Conservation (phyloP, 2,329 filamentous ascomycete genomes). For the Ophiostoma triangulosporum region DNA sequence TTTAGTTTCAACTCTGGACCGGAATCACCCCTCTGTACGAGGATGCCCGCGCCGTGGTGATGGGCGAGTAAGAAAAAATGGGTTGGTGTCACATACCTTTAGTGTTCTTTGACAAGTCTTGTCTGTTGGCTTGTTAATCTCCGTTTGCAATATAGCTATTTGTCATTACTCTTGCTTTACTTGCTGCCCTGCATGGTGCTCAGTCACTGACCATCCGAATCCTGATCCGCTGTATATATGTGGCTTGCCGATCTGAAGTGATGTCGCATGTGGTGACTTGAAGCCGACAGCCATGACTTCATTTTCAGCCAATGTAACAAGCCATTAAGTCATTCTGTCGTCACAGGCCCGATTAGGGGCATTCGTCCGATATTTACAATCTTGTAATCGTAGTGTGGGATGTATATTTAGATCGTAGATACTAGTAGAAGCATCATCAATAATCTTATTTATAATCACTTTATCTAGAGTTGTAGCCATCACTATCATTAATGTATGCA, state of each 20-base stretch:
- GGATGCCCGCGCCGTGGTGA: constrained; percentile 50
- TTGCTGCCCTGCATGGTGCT: too few relatives aligned
- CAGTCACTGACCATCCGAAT: too few relatives aligned
- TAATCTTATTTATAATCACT: too few relatives aligned
- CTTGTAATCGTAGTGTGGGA: not conserved
- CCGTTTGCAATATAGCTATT: not conserved
- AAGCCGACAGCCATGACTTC: not conserved
- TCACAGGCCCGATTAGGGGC: not conserved
- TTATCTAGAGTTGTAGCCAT: too few relatives aligned
- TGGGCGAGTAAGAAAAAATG: constrained; percentile 21
- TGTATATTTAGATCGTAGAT: too few relatives aligned
- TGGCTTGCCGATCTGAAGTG: not conserved
- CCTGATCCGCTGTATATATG: too few relatives aligned
- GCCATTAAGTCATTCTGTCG: not conserved
- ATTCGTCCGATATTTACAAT: not conserved
- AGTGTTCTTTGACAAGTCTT: not conserved
- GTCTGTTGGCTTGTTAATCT: not conserved
- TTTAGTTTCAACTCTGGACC: constrained; percentile 70
- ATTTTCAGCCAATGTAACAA: not conserved
- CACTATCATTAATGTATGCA: too few relatives aligned
- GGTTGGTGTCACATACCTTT: not conserved
- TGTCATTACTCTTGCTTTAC: not conserved
- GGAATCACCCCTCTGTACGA: constrained; percentile 61
- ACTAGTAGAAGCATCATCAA: too few relatives aligned
- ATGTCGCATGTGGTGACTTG: not conserved